Evolutionary conservation across 768 basidiomycete genomes (phyloP).

Genomic region (Agaricus blazei): DNA sequence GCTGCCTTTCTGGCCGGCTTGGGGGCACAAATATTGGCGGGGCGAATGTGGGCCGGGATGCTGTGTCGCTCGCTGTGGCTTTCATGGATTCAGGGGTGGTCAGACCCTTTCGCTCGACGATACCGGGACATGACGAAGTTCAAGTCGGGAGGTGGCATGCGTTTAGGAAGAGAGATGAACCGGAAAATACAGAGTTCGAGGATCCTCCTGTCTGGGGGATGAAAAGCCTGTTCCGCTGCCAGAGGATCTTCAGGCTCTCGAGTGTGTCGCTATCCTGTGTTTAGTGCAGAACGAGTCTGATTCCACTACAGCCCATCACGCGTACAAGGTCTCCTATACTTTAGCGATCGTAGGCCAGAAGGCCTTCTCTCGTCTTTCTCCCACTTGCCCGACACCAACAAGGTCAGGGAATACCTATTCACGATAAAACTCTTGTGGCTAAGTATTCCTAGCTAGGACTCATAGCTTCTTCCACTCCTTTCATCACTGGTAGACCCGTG

Average conservation of each 20-base stretch:
- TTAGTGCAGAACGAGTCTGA: constrained; percentile 5
- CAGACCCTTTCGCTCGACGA: constrained; percentile 54
- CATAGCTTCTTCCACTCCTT: constrained; percentile 70
- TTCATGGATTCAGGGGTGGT: constrained; percentile 39
- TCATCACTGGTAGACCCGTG: constrained; percentile 69
- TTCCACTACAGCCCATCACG: constrained; percentile 12
- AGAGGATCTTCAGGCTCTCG: constrained; percentile 27
- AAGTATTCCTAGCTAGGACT: constrained; percentile 49
- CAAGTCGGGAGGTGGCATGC: constrained; percentile 76
- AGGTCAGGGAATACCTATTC: constrained; percentile 31
- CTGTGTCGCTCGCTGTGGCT: constrained; percentile 38
- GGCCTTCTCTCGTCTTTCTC: constrained; percentile 44
- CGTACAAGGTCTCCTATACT: constrained; percentile 11
- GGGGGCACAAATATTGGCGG: constrained; percentile 17
- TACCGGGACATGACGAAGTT: constrained; percentile 50
- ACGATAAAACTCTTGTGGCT: neutral
- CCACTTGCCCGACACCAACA: constrained; percentile 38
- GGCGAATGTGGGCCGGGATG: constrained; percentile 1
- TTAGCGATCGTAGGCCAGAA: constrained; percentile 55
- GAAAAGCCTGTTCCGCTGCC: constrained; percentile 17
- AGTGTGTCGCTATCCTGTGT: constrained; percentile 23
- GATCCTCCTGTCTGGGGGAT: constrained; percentile 35
- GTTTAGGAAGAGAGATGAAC: constrained; percentile 33
- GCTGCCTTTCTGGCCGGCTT: constrained; percentile 58
- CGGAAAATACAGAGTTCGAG: constrained; percentile 11